Conservation (phyloP, 164 flowering plant species). For the Annona squamosa region DNA sequence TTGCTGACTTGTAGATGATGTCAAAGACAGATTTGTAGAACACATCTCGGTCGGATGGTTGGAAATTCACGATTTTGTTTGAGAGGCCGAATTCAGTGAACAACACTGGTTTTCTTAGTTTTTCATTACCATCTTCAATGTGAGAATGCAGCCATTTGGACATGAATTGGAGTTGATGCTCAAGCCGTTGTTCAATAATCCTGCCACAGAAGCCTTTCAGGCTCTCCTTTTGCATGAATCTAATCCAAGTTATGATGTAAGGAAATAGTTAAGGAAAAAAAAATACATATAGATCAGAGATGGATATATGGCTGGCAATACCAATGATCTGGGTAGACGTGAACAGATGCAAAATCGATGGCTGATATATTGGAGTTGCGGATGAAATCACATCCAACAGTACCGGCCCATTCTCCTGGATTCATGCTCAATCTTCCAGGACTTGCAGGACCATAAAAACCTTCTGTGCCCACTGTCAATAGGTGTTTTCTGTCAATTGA, state of each 20-base stretch:
- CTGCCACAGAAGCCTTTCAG: conserved; percentile 23
- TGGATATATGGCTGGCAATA: conserved; percentile 17
- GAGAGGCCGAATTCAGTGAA: conserved; percentile 82
- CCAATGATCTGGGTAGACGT: conserved; percentile 89
- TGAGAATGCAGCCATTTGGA: conserved; percentile 67
- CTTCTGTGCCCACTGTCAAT: conserved; percentile 78
- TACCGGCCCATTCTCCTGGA: conserved; percentile 70
- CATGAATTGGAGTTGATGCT: conserved; percentile 49
- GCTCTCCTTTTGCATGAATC: not conserved
- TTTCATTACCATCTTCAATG: conserved; percentile 75
- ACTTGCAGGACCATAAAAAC: conserved; percentile 74
- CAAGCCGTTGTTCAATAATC: conserved; percentile 37
- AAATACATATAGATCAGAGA: not conserved
- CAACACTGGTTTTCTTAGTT: conserved; percentile 66
- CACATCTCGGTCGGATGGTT: conserved; percentile 52
- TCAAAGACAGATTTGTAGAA: conserved; percentile 44
- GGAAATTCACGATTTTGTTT: conserved; percentile 41
- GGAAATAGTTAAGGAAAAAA: not conserved
- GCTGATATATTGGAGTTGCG: conserved; percentile 50
- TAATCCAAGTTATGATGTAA: not conserved
- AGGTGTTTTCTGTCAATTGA: conserved; percentile 79
- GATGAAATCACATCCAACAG: conserved; percentile 74
- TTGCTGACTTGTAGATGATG: conserved; percentile 62
- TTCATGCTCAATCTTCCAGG: conserved; percentile 53
- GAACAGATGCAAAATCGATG: conserved; percentile 85